These are phyloP conservation scores for Stentor roeselii DNA, from an alignment of 73 alveolate species.

Conservation along the genomic window DNA sequence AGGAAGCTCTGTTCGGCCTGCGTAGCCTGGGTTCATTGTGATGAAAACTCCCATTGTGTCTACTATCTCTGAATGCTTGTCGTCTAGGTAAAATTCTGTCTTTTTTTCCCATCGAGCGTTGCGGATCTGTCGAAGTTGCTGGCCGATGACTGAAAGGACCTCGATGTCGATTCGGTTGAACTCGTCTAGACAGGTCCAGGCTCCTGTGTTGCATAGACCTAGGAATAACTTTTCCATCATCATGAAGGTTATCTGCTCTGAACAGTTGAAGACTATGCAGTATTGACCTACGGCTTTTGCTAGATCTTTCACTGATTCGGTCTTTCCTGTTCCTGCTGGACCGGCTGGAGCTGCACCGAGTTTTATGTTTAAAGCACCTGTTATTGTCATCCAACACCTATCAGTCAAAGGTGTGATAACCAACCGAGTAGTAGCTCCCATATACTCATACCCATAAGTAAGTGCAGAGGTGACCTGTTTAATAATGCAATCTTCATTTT, in stretches of 20 bases:
- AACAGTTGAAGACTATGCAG: conserved; percentile 99
- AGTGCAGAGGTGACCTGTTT: conserved; percentile 72
- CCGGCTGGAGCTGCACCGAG: conserved; percentile 99
- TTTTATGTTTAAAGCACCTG: conserved; percentile 98
- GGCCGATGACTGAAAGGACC: conserved; percentile 98
- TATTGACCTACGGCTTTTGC: conserved; percentile 99
- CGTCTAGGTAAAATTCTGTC: conserved; percentile 53
- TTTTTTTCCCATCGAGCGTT: conserved; percentile 53
- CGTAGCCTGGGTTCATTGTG: conserved; percentile 98
- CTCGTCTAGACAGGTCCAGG: conserved; percentile 99
- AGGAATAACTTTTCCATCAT: conserved; percentile 99
- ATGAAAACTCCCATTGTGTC: conserved; percentile 98
- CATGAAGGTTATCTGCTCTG: conserved; percentile 97
- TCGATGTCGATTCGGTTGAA: conserved; percentile 99
- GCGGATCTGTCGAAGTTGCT: conserved; percentile 47
- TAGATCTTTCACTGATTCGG: conserved; percentile 99
- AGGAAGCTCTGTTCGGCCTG: conserved; percentile 99
- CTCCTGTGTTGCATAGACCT: conserved; percentile 84
- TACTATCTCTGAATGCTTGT: conserved; percentile 46
- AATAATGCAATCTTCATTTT: conserved; percentile 64
- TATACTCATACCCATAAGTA: conserved; percentile 96
- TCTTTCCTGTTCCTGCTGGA: conserved; percentile 99
- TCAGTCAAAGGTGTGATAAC: conserved; percentile 98
- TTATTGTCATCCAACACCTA: conserved; percentile 99
- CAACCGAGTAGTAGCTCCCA: conserved; percentile 95